phyloP scores from a whole-genome alignment of 257 asterid species.

The Nicotiana knightiana region DNA sequence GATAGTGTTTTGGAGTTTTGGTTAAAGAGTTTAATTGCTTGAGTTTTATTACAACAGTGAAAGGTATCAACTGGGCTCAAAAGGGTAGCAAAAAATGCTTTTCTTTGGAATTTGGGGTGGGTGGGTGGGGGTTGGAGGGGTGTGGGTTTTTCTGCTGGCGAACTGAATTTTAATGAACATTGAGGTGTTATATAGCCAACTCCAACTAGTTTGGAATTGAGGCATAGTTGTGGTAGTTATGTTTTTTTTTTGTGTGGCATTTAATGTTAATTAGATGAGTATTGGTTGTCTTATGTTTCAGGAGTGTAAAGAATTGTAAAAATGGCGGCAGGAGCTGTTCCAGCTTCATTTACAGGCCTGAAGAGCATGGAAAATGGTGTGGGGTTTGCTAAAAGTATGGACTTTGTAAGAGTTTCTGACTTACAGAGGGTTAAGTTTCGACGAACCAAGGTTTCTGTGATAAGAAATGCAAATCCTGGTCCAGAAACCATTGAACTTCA shows the following conservation, averaged over 20 bases:
- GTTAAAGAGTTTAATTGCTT: not conserved
- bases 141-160: not conserved
- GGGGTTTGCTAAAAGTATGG: constrained; percentile 60
- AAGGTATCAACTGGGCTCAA: not conserved
- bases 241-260: not conserved
- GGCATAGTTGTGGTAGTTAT: not conserved
- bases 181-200: not conserved
- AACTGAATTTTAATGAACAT: not conserved
- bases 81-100: not conserved
- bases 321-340: constrained; percentile 91
- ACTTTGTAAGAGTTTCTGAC: constrained; percentile 59
- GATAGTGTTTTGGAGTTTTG: not conserved
- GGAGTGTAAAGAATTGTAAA: constrained; percentile 25
- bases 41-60: not conserved
- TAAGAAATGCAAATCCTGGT: constrained; percentile 66
- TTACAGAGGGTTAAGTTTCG: constrained; percentile 62
- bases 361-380: constrained; percentile 53
- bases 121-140: not conserved
- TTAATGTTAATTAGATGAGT: not conserved
- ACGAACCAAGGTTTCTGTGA: constrained; percentile 52
- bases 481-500: constrained; percentile 83
- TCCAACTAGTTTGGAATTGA: not conserved
- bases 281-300: constrained; percentile 14
- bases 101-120: not conserved
- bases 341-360: constrained; percentile 69